Evolutionary conservation across 768 basidiomycete genomes (phyloP), one percentile per base, ranked within the genome.

Genomic region (Naematelia aurantialba): DNA sequence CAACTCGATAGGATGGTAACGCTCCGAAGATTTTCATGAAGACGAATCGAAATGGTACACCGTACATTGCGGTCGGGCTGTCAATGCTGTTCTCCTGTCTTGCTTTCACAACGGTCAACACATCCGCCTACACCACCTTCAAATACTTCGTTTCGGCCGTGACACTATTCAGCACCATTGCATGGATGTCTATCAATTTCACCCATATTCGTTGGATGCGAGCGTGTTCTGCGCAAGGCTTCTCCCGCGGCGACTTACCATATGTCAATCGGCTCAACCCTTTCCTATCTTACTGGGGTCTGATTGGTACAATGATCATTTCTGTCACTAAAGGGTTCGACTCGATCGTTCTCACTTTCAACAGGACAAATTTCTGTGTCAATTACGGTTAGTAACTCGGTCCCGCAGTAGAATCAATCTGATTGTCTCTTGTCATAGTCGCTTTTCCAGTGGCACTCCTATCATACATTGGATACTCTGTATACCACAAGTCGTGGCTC

Each of bases 11-110:
- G n/a, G 70, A 76, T 24, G 65, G 68, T 0, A 75, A 77, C 47
- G 74, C 76, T 0, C 78, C 87, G 4, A 68, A 63, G 44, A 61
- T 83, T 62, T 79, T 83, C 63, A 56, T 80, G 26, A 79, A 78
- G 61, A 83, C 81, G 42, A 78, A 77, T 64, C 60, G 65, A 26
- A 24, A 42, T 27, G 57, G 57, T 24, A 52, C 50, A 3, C 57
- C 54, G 29, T 58, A 30, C 4, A 24, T 55, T 4, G 39, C 45
- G 4, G 24, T 60, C 39, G 13, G n/a, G 2, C 11, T 54, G 21
- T 60, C 57, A 19, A 17, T 58, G n/a, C 17, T 31, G 13, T 58
- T 58, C 57, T 30, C 49, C 5, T 52, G 13, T 14, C 45, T 58
- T 31, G 50, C 57, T 8, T 58, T 58, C 39, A 58, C 57, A 5